Evolutionary conservation across 2,329 filamentous ascomycete genomes (phyloP).

Genomic region (Cordyceps pruinosa): DNA sequence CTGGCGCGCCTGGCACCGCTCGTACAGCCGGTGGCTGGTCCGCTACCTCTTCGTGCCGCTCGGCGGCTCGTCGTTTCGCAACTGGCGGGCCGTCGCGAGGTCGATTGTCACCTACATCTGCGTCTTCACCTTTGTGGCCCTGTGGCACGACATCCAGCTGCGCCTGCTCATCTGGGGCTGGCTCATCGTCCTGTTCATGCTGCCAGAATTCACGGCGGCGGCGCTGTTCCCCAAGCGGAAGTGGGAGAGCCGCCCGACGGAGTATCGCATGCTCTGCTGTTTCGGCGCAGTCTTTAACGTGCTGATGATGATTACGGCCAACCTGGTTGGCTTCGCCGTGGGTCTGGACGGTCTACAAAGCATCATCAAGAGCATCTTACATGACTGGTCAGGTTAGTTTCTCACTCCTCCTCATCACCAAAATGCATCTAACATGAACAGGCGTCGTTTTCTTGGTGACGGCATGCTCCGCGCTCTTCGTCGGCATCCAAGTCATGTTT

Average conservation of each 20-base stretch:
- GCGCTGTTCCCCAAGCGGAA: slow-evolving; percentile 65
- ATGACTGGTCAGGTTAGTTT: slow-evolving; percentile 58
- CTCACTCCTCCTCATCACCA: background rate
- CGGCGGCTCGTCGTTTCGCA: slow-evolving; percentile 58
- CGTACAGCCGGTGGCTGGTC: slow-evolving; percentile 89
- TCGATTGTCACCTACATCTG: slow-evolving; percentile 69
- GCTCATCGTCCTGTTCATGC: slow-evolving; percentile 88
- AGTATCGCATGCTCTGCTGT: slow-evolving; percentile 74
- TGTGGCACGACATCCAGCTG: slow-evolving; percentile 97
- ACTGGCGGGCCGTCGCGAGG: slow-evolving; percentile 40
- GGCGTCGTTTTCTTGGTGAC: slow-evolving; percentile 66
- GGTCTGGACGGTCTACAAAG: slow-evolving; percentile 80
- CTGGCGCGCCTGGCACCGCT: slow-evolving; percentile 95
- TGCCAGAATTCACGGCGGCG: slow-evolving; percentile 73
- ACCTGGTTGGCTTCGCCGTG: slow-evolving; percentile 89
- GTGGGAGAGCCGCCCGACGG: slow-evolving; percentile 62
- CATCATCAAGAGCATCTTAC: slow-evolving; percentile 67
- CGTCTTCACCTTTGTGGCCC: slow-evolving; percentile 92
- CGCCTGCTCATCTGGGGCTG: slow-evolving; percentile 91
- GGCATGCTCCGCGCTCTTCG: slow-evolving; percentile 70
- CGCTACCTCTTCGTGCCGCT: slow-evolving; percentile 92
- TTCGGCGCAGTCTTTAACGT: slow-evolving; percentile 76
- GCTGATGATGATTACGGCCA: slow-evolving; percentile 92
- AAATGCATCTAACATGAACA: slow-evolving; percentile 16
- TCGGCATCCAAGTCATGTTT: slow-evolving; percentile 91